Conservation (phyloP, 2,329 filamentous ascomycete genomes). For the Botrytis deweyae region DNA sequence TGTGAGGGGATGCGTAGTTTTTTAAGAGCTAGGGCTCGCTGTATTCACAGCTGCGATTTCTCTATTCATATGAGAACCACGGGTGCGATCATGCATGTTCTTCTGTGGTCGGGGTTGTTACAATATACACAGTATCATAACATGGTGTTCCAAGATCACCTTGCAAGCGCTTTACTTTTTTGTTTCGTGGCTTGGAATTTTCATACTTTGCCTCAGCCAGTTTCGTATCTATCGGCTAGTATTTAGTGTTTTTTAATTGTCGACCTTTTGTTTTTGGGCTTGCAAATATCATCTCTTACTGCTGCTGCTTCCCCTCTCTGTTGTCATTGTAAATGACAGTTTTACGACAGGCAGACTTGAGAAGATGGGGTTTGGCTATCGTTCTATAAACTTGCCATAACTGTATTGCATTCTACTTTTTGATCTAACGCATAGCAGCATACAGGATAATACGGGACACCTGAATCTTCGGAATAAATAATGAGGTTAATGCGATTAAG, state of each 20-base stretch:
- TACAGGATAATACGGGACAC: rapidly evolving
- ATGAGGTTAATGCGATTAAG: not conserved
- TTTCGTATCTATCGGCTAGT: too few relatives aligned
- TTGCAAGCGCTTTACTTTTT: not conserved
- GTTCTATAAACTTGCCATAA: not conserved
- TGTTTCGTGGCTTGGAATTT: not conserved
- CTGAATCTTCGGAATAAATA: rapidly evolving
- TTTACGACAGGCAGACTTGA: too few relatives aligned
- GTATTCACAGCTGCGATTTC: not conserved
- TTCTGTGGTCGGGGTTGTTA: not conserved
- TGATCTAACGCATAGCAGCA: rapidly evolving
- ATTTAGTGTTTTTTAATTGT: too few relatives aligned
- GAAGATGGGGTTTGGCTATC: too few relatives aligned
- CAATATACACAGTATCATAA: not conserved
- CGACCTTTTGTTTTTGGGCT: too few relatives aligned
- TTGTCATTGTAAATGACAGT: not conserved
- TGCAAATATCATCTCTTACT: not conserved
- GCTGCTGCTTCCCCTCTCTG: not conserved
- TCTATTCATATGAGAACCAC: rapidly evolving
- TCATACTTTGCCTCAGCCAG: not conserved
- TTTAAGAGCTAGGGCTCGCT: not conserved
- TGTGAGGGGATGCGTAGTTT: not conserved
- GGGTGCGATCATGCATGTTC: not conserved
- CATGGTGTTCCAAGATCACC: not conserved
- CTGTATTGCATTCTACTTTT: not conserved